Evolutionary conservation across 345 rosid species (phyloP).

Genomic region (Microthlaspi erraticum): DNA sequence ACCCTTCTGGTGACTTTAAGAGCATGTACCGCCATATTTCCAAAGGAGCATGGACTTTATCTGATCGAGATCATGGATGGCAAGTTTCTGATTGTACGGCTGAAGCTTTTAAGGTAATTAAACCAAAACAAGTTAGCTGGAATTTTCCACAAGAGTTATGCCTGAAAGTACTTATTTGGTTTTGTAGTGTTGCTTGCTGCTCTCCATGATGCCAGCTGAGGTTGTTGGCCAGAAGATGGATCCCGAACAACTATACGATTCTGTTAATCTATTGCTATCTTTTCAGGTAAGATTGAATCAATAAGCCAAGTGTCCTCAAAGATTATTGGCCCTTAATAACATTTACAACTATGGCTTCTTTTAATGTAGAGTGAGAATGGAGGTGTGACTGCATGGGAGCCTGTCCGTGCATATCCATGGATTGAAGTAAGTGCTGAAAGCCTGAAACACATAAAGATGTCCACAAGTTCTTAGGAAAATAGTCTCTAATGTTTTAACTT

Average conservation of each 20-base stretch:
- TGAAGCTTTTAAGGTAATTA: slow-evolving; percentile 66
- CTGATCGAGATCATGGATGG: slow-evolving; percentile 75
- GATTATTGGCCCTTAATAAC: neutral
- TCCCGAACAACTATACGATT: slow-evolving; percentile 53
- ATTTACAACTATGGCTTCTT: neutral
- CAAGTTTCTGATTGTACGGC: slow-evolving; percentile 76
- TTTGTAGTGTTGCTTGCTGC: slow-evolving; percentile 63
- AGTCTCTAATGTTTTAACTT: neutral
- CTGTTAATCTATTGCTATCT: slow-evolving; percentile 69
- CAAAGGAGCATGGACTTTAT: slow-evolving; percentile 73
- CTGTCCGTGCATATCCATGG: slow-evolving; percentile 38
- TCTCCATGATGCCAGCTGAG: slow-evolving; percentile 70
- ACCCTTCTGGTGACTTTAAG: slow-evolving; percentile 62
- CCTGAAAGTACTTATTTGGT: slow-evolving; percentile 6
- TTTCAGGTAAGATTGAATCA: slow-evolving; percentile 51
- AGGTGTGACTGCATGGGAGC: slow-evolving; percentile 46
- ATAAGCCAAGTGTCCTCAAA: neutral
- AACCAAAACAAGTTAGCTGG: slow-evolving; percentile 1
- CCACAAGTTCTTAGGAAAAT: neutral
- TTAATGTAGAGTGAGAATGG: slow-evolving; percentile 40
- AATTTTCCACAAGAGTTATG: slow-evolving; percentile 16
- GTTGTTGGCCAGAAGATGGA: slow-evolving; percentile 66
- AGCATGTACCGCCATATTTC: slow-evolving; percentile 68
- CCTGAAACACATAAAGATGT: neutral
- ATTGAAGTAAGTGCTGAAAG: slow-evolving; percentile 31